Conservation (phyloP, 768 basidiomycete species). For the Russula brevipes region DNA sequence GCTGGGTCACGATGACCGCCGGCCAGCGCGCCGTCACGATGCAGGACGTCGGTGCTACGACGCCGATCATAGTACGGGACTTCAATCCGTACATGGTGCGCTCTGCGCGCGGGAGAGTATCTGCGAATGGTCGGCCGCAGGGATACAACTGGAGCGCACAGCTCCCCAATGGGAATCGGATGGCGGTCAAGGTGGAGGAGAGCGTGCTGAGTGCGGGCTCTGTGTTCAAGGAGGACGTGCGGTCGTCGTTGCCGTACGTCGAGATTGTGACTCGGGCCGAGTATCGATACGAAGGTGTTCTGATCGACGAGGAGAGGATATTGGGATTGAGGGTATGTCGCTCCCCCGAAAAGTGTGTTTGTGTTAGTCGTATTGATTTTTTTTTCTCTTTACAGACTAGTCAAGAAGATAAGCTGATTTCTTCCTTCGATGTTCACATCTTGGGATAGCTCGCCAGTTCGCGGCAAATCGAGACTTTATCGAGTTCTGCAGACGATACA, state of each 20-base stretch:
- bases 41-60: background rate
- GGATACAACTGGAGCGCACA: background rate
- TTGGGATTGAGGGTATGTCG: constrained; percentile 31
- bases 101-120: constrained; percentile 8
- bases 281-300: constrained; percentile 27
- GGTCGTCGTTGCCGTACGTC: constrained; percentile 28
- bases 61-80: constrained; percentile 27
- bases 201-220: constrained; percentile 1
- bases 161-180: constrained; percentile 11
- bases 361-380: background rate
- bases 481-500: too few species aligned
- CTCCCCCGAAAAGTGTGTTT: too few species aligned
- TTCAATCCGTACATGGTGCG: constrained; percentile 26
- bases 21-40: constrained; percentile 30
- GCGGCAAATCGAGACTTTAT: too few species aligned
- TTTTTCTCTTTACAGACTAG: constrained; percentile 5
- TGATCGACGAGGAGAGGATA: constrained; percentile 32
- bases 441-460: constrained; percentile 6
- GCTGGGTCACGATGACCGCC: constrained; percentile 33
- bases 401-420: constrained; percentile 12
- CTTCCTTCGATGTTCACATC: constrained; percentile 19
- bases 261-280: constrained; percentile 21
- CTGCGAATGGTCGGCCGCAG: background rate
- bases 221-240: constrained; percentile 25
- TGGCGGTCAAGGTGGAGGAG: constrained; percentile 8